Conservation (phyloP, 2,329 filamentous ascomycete species). For the Paramyrothecium sp. region DNA sequence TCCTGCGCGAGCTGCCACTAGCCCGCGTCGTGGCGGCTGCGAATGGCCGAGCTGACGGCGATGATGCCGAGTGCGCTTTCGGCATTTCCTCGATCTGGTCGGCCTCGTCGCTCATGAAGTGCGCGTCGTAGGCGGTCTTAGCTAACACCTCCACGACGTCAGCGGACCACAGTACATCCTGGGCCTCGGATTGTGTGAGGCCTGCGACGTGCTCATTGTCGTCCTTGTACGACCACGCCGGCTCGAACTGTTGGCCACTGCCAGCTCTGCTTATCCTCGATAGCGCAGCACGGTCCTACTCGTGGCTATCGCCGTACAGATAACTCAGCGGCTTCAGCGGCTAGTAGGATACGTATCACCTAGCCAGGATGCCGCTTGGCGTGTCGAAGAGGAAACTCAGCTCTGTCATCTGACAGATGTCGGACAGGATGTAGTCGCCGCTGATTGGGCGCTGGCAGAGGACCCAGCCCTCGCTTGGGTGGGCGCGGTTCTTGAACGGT, state of each 20-base stretch:
- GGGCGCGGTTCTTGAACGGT: background rate
- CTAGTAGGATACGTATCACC: background rate
- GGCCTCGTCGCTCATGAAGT: background rate
- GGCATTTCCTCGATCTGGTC: background rate
- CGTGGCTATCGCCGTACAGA: background rate
- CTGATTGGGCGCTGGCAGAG: background rate
- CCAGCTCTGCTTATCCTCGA: background rate
- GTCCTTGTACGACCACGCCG: background rate
- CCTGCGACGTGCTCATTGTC: background rate
- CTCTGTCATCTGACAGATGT: background rate
- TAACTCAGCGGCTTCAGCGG: background rate
- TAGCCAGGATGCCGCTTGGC: background rate
- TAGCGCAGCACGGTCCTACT: background rate
- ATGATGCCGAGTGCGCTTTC: background rate
- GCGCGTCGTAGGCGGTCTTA: background rate
- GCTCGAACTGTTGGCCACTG: background rate
- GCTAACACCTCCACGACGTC: background rate
- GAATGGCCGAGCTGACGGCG: background rate
- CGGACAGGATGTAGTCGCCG: background rate
- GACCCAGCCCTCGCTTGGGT: background rate
- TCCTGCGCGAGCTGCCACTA: background rate
- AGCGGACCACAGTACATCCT: background rate
- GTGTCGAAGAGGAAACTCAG: background rate
- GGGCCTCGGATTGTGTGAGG: background rate
- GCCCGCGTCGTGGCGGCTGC: background rate